A percentile compares a stretch with the other conserved stretches of the same genome.
Evolutionary conservation across 768 basidiomycete species (phyloP).

Genomic region (Phylloporus sp.): DNA sequence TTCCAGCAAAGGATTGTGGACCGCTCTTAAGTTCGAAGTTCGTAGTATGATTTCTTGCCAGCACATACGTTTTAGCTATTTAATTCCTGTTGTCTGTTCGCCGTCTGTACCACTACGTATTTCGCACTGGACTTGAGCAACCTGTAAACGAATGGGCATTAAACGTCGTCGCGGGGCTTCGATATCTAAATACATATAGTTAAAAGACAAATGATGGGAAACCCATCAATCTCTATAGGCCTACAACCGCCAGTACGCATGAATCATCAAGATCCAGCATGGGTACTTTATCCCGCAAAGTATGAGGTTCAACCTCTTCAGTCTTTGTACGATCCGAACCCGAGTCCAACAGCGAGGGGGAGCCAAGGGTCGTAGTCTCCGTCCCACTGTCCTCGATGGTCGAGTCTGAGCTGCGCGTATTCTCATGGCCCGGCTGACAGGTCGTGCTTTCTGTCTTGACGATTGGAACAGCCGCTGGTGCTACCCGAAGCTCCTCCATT

Average conservation of each 20-base stretch:
- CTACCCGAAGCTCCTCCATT: slow-evolving; percentile 3
- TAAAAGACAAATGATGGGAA: slow-evolving; percentile 7
- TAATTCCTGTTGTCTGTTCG: background rate
- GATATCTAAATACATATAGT: slow-evolving; percentile 26
- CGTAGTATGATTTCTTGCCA: background rate
- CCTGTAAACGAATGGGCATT: slow-evolving; percentile 3
- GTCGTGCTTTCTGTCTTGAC: slow-evolving; percentile 1
- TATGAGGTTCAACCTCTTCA: slow-evolving; percentile 23
- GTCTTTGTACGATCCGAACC: slow-evolving; percentile 26
- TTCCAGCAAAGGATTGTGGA: slow-evolving; percentile 11
- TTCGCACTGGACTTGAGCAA: background rate
- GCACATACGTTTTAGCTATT: background rate
- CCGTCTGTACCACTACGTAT: background rate
- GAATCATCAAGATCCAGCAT: slow-evolving; percentile 27
- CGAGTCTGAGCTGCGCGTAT: slow-evolving; percentile 1
- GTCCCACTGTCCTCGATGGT: slow-evolving; percentile 17
- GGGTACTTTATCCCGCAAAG: slow-evolving; percentile 26
- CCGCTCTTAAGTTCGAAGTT: background rate
- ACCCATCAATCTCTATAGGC: slow-evolving; percentile 4
- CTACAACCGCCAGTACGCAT: slow-evolving; percentile 13
- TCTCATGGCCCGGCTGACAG: slow-evolving; percentile 4
- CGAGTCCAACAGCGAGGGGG: slow-evolving; percentile 26
- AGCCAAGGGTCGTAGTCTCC: slow-evolving; percentile 20
- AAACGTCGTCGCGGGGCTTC: background rate
- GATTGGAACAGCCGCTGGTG: background rate